Evolutionary conservation across 176 grass and related monocot species (phyloP).

Genomic region (Carex littledalei): DNA sequence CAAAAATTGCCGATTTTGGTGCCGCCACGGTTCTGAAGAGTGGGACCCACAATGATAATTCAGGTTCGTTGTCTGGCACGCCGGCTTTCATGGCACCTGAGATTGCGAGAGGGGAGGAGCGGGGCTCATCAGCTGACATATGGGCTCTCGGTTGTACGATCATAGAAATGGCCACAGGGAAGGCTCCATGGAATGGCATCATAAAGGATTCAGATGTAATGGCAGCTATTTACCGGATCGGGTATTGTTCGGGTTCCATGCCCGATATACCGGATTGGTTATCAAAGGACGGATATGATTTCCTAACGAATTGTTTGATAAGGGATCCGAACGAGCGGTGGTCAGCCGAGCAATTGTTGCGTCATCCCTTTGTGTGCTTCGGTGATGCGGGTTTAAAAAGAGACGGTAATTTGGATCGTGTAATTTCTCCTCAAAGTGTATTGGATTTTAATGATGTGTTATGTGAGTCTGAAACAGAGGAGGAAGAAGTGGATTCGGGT

Average conservation of each 20-base stretch:
- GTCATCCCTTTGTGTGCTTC: constrained; percentile 24
- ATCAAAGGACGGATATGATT: constrained; percentile 29
- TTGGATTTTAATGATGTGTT: not conserved
- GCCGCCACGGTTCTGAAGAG: constrained; percentile 33
- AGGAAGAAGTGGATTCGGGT: not conserved
- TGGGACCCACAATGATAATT: not conserved
- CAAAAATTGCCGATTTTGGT: constrained; percentile 69
- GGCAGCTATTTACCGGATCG: constrained; percentile 24
- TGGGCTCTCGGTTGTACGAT: constrained; percentile 39
- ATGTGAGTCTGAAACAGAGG: not conserved
- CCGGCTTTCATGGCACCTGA: not conserved
- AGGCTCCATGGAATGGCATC: constrained; percentile 22
- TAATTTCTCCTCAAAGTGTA: not conserved
- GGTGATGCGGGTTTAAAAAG: not conserved
- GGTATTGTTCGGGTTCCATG: constrained; percentile 23
- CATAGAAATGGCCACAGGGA: constrained; percentile 40
- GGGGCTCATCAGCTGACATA: constrained; percentile 10
- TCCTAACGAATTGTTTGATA: constrained; percentile 26
- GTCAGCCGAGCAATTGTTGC: constrained; percentile 26
- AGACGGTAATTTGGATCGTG: not conserved
- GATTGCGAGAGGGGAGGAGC: constrained; percentile 40
- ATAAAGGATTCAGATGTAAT: constrained; percentile 21
- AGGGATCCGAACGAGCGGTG: constrained; percentile 30
- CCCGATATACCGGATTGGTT: constrained; percentile 26
- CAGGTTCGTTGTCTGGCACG: constrained; percentile 8